Evolutionary conservation across 208 protist species (phyloP).

Genomic region (Trypanosoma avium): DNA sequence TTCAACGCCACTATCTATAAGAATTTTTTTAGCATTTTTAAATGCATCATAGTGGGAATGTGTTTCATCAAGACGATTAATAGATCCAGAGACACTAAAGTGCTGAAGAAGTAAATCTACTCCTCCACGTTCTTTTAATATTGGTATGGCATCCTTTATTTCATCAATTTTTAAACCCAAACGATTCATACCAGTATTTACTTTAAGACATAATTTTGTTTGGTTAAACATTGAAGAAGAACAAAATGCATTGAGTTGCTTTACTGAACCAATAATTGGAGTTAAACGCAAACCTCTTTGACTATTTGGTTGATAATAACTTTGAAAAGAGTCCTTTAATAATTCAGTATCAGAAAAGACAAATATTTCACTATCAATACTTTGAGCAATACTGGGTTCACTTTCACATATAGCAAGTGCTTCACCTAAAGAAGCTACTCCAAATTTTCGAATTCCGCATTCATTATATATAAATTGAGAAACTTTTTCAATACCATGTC

Average conservation of each 20-base stretch:
- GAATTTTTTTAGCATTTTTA: conserved; percentile 30
- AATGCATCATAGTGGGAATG: conserved; percentile 35
- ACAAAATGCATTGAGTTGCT: conserved; percentile 44
- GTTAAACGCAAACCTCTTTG: conserved; percentile 27
- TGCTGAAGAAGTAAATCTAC: conserved; percentile 51
- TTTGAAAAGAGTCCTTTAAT: conserved; percentile 38
- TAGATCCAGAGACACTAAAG: conserved; percentile 48
- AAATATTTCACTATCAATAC: conserved; percentile 26
- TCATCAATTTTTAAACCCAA: conserved; percentile 41
- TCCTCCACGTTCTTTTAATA: conserved; percentile 40
- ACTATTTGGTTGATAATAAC: conserved; percentile 32
- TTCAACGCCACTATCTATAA: conserved; percentile 43
- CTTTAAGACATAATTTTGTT: conserved; percentile 47
- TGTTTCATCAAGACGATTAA: conserved; percentile 39
- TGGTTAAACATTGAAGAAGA: conserved; percentile 31
- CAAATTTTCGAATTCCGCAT: conserved; percentile 36
- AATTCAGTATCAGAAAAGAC: conserved; percentile 59
- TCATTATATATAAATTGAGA: conserved; percentile 37
- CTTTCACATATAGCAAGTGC: conserved; percentile 28
- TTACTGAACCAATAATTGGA: conserved; percentile 35
- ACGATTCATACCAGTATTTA: conserved; percentile 60
- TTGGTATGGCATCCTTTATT: conserved; percentile 23
- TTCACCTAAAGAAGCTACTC: conserved; percentile 55
- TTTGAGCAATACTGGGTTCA: conserved; percentile 5
- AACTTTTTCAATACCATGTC: conserved; percentile 43